phyloP scores from a whole-genome alignment of 805 yeast genomes.

The Sungouiella thailandica region DNA sequence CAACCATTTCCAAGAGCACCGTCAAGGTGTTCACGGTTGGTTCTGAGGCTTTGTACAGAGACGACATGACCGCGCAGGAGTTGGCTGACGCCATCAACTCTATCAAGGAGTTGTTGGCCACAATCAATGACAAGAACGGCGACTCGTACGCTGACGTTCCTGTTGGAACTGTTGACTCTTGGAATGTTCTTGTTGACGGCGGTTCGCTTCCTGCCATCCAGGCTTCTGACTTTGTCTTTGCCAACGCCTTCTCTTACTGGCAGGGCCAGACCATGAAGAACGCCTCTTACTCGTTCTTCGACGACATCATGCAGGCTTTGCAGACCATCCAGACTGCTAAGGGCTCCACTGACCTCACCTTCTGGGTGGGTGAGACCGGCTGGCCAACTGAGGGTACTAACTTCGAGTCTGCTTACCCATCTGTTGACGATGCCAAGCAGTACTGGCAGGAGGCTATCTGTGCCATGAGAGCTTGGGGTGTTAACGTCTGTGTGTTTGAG shows the following conservation, averaged over 20 bases:
- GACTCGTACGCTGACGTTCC: slow-evolving; percentile 63
- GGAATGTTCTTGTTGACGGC: slow-evolving; percentile 88
- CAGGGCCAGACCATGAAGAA: slow-evolving; percentile 87
- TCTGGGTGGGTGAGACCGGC: slow-evolving; percentile 98
- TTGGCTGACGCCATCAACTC: slow-evolving; percentile 65
- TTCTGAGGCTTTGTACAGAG: slow-evolving; percentile 93
- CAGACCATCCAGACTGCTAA: slow-evolving; percentile 81
- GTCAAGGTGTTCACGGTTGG: slow-evolving; percentile 84
- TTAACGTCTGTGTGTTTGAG: slow-evolving; percentile 88
- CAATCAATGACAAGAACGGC: slow-evolving; percentile 76
- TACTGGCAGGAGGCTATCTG: slow-evolving; percentile 90
- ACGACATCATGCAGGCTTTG: slow-evolving; percentile 96
- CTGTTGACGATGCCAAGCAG: slow-evolving; percentile 64
- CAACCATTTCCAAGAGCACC: slow-evolving; percentile 61
- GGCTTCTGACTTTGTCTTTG: slow-evolving; percentile 81
- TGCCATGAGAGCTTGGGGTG: slow-evolving; percentile 94
- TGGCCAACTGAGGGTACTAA: slow-evolving; percentile 89
- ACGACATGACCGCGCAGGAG: slow-evolving; percentile 68
- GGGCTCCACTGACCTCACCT: slow-evolving; percentile 79
- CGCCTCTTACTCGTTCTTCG: slow-evolving; percentile 87
- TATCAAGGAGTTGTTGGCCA: slow-evolving; percentile 54
- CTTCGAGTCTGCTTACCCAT: slow-evolving; percentile 63
- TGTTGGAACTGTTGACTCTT: slow-evolving; percentile 94
- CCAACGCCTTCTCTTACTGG: slow-evolving; percentile 98
- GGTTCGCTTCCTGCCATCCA: slow-evolving; percentile 62